These are phyloP conservation scores for Mycena venus DNA, from an alignment of 768 basidiomycete genomes.

Conservation along the genomic window DNA sequence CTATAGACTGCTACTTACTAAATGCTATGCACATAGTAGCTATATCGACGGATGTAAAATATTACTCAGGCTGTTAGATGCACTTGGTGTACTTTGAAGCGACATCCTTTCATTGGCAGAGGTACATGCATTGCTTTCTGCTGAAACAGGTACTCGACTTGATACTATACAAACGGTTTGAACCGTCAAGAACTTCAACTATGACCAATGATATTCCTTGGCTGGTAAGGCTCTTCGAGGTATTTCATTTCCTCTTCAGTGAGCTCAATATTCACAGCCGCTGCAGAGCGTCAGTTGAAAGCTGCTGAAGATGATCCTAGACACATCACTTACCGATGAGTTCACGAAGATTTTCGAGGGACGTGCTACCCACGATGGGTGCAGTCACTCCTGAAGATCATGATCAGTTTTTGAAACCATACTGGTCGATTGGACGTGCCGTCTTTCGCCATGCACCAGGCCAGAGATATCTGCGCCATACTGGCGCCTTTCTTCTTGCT, in stretches of 20 bases:
- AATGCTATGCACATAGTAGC: not conserved
- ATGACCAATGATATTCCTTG: slow-evolving; percentile 62
- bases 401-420: not conserved
- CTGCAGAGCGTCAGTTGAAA: slow-evolving; percentile 35
- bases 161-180: not conserved
- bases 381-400: slow-evolving; percentile 60
- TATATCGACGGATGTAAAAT: too few species aligned
- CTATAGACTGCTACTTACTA: not conserved
- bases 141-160: not conserved
- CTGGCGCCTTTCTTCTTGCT: slow-evolving; percentile 63
- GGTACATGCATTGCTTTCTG: not conserved
- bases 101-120: not conserved
- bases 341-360: slow-evolving; percentile 64
- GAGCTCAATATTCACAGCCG: slow-evolving; percentile 61
- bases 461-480: slow-evolving; percentile 71
- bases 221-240: slow-evolving; percentile 67
- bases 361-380: slow-evolving; percentile 71
- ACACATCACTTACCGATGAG: slow-evolving; percentile 54
- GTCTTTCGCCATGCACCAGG: slow-evolving; percentile 64
- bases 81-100: not conserved
- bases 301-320: not conserved
- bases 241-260: slow-evolving; percentile 69
- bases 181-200: slow-evolving; percentile 29
- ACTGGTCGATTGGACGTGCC: slow-evolving; percentile 36
- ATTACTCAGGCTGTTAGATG: not conserved